Base-by-base conservation (phyloP, 495 filamentous ascomycete species). In the Penicillium daleae region DNA sequence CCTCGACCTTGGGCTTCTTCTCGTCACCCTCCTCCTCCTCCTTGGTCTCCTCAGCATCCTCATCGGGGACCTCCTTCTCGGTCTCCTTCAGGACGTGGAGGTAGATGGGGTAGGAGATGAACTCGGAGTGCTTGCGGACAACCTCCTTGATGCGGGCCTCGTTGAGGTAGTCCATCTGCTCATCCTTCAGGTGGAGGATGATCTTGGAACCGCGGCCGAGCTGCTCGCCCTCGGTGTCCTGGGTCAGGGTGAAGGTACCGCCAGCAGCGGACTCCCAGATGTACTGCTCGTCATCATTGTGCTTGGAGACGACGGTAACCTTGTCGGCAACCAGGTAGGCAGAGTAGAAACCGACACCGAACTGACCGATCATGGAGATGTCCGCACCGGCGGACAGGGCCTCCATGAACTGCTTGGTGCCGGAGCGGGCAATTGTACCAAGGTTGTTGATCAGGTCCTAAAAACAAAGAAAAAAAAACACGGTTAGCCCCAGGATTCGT, bases 311-410 rank as follows among this genome's bases (percentile, higher is more conserved):
- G 70, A 98, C 92, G 70, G 91, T 96, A 68, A 99, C 95, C 65
- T 85, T 86, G 87, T 99, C 95, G 72, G 95, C 95, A 71, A 99
- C 95, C 58, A 99, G 92, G 86, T 99, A 99, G 66, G 95, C 95
- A 56, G 95, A 99, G 88, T 99, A 99, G 92, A 99, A 99, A 91
- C 95, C 95, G 72, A 99, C 95, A 94, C 95, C 95, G 81, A 99
- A 99, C 85, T 99, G 95, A 71, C 95, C 95, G 81, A 99, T 99
- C 95, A 99, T 98, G 83, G 95, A 98, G 70, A 99, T 94, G 83
- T 99, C 95, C 73, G 96, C 95, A 86, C 95, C 95, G 66, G 95
- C 95, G 73, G 92, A 92, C 64, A 99, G 87, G 63, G 95, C 95
- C 85, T 99, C 95, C 95, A 99, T 99, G 83, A 99, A 99, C 83